Base-by-base conservation (phyloP, 2,329 filamentous ascomycete species). In the Podosphaera fusca region DNA sequence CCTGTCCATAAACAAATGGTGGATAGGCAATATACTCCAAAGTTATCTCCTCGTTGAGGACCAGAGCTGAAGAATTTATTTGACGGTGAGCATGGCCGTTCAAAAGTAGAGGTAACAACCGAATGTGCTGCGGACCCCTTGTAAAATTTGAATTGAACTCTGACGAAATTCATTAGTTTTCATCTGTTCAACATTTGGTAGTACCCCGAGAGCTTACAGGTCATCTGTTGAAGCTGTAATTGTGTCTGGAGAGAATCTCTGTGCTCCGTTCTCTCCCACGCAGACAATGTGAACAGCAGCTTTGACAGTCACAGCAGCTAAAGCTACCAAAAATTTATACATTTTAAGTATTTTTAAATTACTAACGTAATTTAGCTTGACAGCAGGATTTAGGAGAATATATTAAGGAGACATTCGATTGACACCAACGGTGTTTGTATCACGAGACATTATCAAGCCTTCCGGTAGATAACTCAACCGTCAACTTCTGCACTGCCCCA, bases 191-290 rank as follows among this genome's bases (percentile, higher is more conserved):
- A 38, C 10, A 10, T 38, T 38, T 6, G 6, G 35, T 38, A 6
- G 35, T 38, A 10, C 35, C 10, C 10, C 35, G 33, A 42, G 33
- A 42, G 52, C 58, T 49, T 47, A 61, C 60, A 42, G 46, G 52
- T 61, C 60, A 59, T 75, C 75, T 9, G 70, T 55, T n/a, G 68
- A 64, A 45, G 75, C 76, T 7, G 70, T 70, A 46, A 76, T 67
- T 58, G 71, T 71, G 60, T 73, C 68, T 1, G 76, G 76, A 58
- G 71, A 69, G 64, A 77, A 79, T 56, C 63, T 65, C 42, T 77
- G 70, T 7, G 49, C 35, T 29, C 64, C 65, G 47, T 59, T 53
- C 7, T 59, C 10, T 34, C 59, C 60, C 14, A 61, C 60, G 45
- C 49, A 49, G n/a, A 62, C 59, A 4, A 51, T 30, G 10, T 59